Evolutionary conservation across 2,329 filamentous ascomycete genomes (phyloP).

Genomic region (Ophiocordyceps camponoti-saundersi): DNA sequence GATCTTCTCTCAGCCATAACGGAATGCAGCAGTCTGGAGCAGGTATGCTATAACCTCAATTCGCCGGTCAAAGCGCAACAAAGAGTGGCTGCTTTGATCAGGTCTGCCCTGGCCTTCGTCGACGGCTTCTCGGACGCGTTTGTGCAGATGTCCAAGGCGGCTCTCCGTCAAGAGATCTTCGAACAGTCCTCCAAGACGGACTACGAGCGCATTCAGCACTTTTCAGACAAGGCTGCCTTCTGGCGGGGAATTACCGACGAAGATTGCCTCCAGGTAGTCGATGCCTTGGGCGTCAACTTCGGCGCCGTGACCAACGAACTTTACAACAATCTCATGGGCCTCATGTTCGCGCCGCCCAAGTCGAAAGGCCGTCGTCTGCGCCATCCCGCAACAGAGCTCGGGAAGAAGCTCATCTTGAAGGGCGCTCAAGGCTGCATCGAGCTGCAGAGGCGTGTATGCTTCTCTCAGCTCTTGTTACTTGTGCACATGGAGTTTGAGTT

Average conservation of each 20-base stretch:
- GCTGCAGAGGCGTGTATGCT: constrained; percentile 54
- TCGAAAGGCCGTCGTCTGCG: constrained; percentile 26
- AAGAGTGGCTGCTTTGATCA: constrained; percentile 44
- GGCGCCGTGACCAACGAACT: constrained; percentile 37
- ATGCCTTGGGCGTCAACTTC: constrained; percentile 49
- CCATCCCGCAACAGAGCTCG: constrained; percentile 53
- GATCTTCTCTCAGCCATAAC: constrained; percentile 68
- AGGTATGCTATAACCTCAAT: constrained; percentile 51
- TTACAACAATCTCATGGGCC: constrained; percentile 31
- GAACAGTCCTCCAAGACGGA: constrained; percentile 54
- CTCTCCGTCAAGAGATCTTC: constrained; percentile 56
- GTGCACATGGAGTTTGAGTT: constrained; percentile 77
- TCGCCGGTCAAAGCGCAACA: constrained; percentile 33
- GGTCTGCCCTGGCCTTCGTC: constrained; percentile 53
- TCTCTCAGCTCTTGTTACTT: constrained; percentile 68
- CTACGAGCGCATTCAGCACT: constrained; percentile 55
- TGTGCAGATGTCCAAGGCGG: constrained; percentile 47
- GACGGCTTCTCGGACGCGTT: constrained; percentile 55
- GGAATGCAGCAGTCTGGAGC: constrained; percentile 62
- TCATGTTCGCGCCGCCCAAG: constrained; percentile 29
- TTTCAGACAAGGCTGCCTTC: constrained; percentile 68
- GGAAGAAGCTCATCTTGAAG: constrained; percentile 55
- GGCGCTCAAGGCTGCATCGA: constrained; percentile 66
- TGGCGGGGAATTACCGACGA: constrained; percentile 69
- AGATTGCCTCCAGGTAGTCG: constrained; percentile 53